A percentile compares a stretch with the other conserved stretches of the same genome.
These are phyloP conservation scores for Suillus placidus DNA, from an alignment of 768 basidiomycete species.

Conservation along the genomic window DNA sequence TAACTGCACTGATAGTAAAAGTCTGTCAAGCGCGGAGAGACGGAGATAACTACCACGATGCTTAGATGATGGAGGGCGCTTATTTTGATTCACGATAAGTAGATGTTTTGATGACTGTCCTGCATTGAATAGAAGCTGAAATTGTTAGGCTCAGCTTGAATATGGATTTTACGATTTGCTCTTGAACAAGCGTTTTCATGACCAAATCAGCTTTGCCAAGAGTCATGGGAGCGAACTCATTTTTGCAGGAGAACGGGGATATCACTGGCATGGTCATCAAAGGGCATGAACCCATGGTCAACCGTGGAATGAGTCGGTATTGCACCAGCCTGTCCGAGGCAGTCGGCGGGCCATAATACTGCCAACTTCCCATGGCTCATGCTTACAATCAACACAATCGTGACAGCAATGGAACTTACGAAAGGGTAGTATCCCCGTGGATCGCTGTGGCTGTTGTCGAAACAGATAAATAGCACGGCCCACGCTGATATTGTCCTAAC, in stretches of 20 bases:
- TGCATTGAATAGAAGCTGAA: background rate
- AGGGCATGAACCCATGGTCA: background rate
- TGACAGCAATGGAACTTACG: background rate
- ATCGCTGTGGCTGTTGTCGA: background rate
- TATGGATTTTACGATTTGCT: too few species aligned
- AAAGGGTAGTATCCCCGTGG: background rate
- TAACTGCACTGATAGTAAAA: background rate
- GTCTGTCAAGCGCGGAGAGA: background rate
- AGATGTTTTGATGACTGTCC: background rate
- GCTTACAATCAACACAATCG: background rate
- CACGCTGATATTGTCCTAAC: background rate
- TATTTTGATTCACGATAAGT: background rate
- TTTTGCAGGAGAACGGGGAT: background rate
- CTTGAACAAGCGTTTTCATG: background rate
- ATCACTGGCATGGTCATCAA: background rate
- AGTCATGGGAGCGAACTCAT: background rate
- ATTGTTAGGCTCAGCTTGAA: too few species aligned
- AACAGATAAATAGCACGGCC: background rate
- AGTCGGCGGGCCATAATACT: background rate
- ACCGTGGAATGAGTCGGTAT: background rate
- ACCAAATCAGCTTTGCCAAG: background rate
- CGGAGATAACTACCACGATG: background rate
- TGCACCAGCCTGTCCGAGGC: background rate
- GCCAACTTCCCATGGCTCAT: background rate
- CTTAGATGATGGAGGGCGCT: background rate